These are phyloP conservation scores for Rhizophagus clarus DNA, from an alignment of 192 early-diverging fungal genomes.

Conservation along the genomic window DNA sequence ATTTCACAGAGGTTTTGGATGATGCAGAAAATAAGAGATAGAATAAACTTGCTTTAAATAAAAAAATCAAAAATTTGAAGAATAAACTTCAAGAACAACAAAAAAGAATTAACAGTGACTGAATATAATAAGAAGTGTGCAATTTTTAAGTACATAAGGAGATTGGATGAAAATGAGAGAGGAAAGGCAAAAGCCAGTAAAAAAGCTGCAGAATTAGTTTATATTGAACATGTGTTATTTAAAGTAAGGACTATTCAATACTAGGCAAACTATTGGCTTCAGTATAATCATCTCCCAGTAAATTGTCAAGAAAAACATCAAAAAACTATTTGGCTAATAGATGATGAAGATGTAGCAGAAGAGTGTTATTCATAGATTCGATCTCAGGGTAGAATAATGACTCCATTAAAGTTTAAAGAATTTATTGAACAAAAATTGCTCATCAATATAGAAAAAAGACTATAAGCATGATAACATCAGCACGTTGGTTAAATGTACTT, in stretches of 20 bases:
- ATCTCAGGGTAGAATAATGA: not conserved
- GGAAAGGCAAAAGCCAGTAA: constrained; percentile 4
- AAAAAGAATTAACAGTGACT: too few species aligned
- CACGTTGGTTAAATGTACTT: too few species aligned
- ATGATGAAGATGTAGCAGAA: not conserved
- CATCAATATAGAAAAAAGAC: too few species aligned
- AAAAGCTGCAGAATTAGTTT: not conserved
- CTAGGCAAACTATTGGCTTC: not conserved
- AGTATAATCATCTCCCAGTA: not conserved
- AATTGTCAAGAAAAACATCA: not conserved
- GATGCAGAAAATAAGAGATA: too few species aligned
- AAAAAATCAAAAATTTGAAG: too few species aligned
- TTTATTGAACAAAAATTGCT: too few species aligned
- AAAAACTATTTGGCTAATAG: not conserved
- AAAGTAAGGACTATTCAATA: not conserved
- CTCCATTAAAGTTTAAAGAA: not conserved
- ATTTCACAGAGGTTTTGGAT: too few species aligned
- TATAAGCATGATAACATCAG: too few species aligned
- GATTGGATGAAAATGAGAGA: not conserved
- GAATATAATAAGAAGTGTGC: not conserved
- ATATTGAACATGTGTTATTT: not conserved
- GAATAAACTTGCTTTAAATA: too few species aligned
- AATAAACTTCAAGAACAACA: too few species aligned
- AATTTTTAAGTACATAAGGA: not conserved
- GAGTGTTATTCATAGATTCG: not conserved